Conservation (phyloP, 106 monocot species). For the Dendrobium officinale region DNA sequence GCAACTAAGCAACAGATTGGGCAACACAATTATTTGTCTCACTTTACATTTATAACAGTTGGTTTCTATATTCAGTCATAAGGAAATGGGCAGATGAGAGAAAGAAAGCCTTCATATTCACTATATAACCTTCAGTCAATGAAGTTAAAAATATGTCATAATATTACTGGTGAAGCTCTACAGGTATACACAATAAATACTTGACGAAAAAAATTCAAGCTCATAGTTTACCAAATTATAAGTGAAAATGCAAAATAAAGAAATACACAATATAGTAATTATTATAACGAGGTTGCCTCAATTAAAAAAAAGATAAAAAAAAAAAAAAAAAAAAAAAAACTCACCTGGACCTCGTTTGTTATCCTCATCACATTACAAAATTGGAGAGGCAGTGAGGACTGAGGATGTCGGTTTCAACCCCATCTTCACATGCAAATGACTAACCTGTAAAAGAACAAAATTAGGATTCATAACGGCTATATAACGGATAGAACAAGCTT, state of each 20-base stretch:
- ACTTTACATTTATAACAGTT: too few relatives aligned
- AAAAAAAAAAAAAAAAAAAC: background rate
- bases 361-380: slow-evolving; percentile 1
- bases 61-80: too few relatives aligned
- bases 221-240: background rate
- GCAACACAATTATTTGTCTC: too few relatives aligned
- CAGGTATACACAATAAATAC: background rate
- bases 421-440: background rate
- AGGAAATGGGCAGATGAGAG: too few relatives aligned
- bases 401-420: background rate
- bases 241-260: background rate
- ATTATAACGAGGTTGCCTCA: too few relatives aligned
- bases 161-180: background rate
- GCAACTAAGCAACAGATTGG: too few relatives aligned
- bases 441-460: background rate
- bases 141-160: background rate
- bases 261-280: background rate
- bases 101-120: too few relatives aligned
- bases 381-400: slow-evolving; percentile 2
- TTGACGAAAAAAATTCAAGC: background rate
- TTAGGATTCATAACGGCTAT: background rate
- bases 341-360: background rate
- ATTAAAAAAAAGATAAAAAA: background rate
- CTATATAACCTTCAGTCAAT: too few relatives aligned
- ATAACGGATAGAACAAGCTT: background rate